Percentiles rank a stretch among this genome's conserved stretches.
Evolutionary conservation across 2,329 filamentous ascomycete genomes (phyloP).

Genomic region (Phyllosticta citrichinensis): DNA sequence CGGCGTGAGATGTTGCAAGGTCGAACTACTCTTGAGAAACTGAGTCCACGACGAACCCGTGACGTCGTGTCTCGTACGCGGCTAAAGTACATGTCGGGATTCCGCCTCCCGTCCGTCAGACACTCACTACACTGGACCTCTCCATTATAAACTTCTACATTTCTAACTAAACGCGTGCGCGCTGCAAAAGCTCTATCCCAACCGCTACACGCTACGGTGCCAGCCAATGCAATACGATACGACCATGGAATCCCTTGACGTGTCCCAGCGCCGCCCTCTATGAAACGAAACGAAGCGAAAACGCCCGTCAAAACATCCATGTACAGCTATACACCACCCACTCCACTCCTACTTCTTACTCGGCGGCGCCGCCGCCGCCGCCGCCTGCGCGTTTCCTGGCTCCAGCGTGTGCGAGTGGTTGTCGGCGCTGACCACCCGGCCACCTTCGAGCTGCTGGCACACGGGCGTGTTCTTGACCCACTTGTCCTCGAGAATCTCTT

Average conservation of each 20-base stretch:
- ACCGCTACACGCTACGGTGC: background rate
- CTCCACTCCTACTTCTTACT: slow-evolving; percentile 14
- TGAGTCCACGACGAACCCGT: background rate
- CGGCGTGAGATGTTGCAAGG: too few relatives aligned
- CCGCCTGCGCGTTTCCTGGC: slow-evolving; percentile 41
- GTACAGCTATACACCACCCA: background rate
- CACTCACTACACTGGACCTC: too few relatives aligned
- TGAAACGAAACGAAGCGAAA: too few relatives aligned
- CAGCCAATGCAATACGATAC: background rate
- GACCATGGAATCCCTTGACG: too few relatives aligned
- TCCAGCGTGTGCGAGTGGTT: slow-evolving; percentile 82
- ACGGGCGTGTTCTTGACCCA: slow-evolving; percentile 84
- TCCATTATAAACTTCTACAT: background rate
- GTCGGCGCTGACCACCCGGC: slow-evolving; percentile 59
- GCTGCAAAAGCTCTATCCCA: background rate
- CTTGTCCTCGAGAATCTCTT: slow-evolving; percentile 75
- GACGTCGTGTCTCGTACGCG: background rate
- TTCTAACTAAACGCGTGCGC: background rate
- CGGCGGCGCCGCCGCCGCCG: slow-evolving; percentile 16
- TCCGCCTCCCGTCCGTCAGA: background rate
- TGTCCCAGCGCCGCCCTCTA: too few relatives aligned
- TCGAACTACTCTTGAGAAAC: too few relatives aligned
- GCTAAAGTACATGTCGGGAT: background rate
- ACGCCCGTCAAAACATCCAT: background rate
- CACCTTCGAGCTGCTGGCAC: slow-evolving; percentile 68